Percentiles rank a stretch among this genome's conserved stretches.
phyloP scores from a whole-genome alignment of 306 rosid species.

The Medicago truncatula region DNA sequence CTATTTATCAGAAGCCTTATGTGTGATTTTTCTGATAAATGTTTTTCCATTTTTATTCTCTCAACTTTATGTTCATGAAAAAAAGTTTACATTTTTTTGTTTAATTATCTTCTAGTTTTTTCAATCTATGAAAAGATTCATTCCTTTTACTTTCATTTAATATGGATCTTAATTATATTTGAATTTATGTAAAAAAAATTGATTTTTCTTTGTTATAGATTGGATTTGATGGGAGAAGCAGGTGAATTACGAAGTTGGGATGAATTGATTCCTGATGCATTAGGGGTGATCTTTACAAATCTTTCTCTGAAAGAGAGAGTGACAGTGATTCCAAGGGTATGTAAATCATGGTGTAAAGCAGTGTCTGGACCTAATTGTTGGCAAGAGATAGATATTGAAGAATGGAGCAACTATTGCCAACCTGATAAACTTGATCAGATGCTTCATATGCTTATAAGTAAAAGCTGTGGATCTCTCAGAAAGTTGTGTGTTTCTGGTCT shows the following conservation, averaged over 20 bases:
- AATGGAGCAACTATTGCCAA: conserved; percentile 74
- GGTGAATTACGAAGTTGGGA: conserved; percentile 79
- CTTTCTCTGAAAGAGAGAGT: conserved; percentile 76
- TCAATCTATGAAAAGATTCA: not conserved
- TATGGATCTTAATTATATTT: conserved; percentile 4
- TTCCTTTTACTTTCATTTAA: not conserved
- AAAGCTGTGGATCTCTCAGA: conserved; percentile 83
- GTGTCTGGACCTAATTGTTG: conserved; percentile 88
- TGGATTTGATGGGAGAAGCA: conserved; percentile 63
- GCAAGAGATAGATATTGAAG: conserved; percentile 95
- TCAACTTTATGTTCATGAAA: not conserved
- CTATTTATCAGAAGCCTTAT: conserved; percentile 7
- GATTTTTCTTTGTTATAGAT: conserved; percentile 33
- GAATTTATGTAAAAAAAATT: not conserved
- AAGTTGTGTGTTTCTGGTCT: conserved; percentile 81
- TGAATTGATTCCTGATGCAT: conserved; percentile 89
- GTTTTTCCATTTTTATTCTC: not conserved
- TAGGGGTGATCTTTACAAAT: conserved; percentile 84
- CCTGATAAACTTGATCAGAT: conserved; percentile 70
- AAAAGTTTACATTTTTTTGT: conserved; percentile 28
- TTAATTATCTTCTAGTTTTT: conserved; percentile 3
- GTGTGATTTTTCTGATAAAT: not conserved
- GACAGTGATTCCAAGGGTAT: conserved; percentile 85
- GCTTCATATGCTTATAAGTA: conserved; percentile 71
- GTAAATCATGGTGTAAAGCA: conserved; percentile 91